phyloP scores from a whole-genome alignment of 805 yeast species.

The fission yeast (Schizosaccharomyces pombe) region DNA sequence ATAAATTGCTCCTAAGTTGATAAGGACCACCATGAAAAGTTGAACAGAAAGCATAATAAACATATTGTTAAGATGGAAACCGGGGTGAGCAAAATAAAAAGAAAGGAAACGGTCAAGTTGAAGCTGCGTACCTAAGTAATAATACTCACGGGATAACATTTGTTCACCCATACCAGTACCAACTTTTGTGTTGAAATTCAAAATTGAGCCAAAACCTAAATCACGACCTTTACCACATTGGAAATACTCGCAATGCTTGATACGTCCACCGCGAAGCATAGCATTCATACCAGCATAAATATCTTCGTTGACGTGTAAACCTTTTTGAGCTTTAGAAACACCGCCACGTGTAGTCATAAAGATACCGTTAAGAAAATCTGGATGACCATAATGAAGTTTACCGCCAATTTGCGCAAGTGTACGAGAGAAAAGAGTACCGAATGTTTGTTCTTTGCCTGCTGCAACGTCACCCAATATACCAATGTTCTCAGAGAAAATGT shows the following conservation, averaged over 20 bases:
- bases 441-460: conserved; percentile 92
- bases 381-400: conserved; percentile 87
- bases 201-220: conserved; percentile 73
- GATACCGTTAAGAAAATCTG: conserved; percentile 73
- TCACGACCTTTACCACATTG: conserved; percentile 97
- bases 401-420: conserved; percentile 87
- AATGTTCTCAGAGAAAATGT: conserved; percentile 75
- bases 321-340: conserved; percentile 80
- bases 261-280: conserved; percentile 68
- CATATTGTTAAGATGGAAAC: conserved; percentile 78
- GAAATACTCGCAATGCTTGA: conserved; percentile 83
- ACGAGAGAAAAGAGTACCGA: conserved; percentile 85
- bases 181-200: conserved; percentile 83
- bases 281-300: conserved; percentile 92
- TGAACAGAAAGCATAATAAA: conserved; percentile 75
- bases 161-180: conserved; percentile 99
- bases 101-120: conserved; percentile 79
- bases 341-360: conserved; percentile 95
- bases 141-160: conserved; percentile 72
- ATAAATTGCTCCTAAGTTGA: conserved; percentile 56
- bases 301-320: conserved; percentile 81
- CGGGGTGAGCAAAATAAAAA: conserved; percentile 90
- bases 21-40: conserved; percentile 53
- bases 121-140: conserved; percentile 66
- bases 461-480: conserved; percentile 91